Percentiles rank a stretch among this genome's conserved stretches.
Conservation (phyloP, 73 alveolate genomes). For the Paramecium sexaurelia region DNA sequence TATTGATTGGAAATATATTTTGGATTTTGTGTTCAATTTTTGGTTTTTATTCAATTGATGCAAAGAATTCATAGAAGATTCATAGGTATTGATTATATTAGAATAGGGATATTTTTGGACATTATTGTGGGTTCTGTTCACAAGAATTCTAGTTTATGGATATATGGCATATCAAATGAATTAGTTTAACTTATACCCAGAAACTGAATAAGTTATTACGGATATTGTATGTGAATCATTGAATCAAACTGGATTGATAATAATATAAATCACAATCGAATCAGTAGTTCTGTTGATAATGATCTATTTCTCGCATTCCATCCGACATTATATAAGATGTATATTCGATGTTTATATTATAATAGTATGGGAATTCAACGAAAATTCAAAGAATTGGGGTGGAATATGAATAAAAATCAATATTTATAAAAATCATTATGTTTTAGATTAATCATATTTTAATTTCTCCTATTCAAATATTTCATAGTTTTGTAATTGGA, state of each 20-base stretch:
- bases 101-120: constrained; percentile 25
- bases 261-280: constrained; percentile 30
- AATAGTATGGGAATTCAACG: constrained; percentile 37
- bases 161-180: constrained; percentile 32
- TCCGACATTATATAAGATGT: constrained; percentile 37
- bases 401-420: not conserved
- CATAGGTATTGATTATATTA: not conserved
- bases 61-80: constrained; percentile 32
- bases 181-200: not conserved
- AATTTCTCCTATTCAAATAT: not conserved
- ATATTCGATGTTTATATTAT: not conserved
- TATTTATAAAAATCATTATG: not conserved
- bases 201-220: not conserved
- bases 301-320: not conserved
- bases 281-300: constrained; percentile 1
- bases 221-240: not conserved
- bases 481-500: not conserved
- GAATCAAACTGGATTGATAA: constrained; percentile 3
- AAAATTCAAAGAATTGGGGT: constrained; percentile 3
- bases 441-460: constrained; percentile 30
- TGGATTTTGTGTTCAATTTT: constrained; percentile 50
- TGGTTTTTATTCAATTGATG: constrained; percentile 52
- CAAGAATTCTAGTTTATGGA: constrained; percentile 39
- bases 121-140: not conserved
- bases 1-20: constrained; percentile 17